Evolutionary conservation across 495 filamentous ascomycete species (phyloP).

Genomic region (Tuber umbilicatum): DNA sequence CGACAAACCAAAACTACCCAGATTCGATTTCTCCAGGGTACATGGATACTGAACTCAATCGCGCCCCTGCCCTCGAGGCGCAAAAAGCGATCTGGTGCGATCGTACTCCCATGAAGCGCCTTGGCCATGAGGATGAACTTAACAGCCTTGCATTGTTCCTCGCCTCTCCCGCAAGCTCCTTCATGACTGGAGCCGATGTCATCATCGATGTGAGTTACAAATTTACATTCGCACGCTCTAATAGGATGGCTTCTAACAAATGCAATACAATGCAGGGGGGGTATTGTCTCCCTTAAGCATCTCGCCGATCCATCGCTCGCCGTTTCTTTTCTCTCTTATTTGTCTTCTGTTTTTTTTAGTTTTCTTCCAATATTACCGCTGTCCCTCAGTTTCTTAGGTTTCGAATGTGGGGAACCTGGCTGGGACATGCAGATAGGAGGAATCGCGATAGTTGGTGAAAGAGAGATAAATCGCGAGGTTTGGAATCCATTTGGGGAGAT

Average conservation of each 20-base stretch:
- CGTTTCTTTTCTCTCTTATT: background rate
- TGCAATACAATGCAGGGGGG: conserved; percentile 23
- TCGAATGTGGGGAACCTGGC: background rate
- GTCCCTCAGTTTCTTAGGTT: background rate
- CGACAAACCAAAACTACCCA: background rate
- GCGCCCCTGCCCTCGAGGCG: conserved; percentile 58
- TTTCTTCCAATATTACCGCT: background rate
- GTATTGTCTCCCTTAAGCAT: conserved; percentile 10
- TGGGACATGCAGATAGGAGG: background rate
- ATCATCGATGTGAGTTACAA: conserved; percentile 59
- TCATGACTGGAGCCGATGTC: conserved; percentile 74
- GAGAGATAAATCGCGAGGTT: background rate
- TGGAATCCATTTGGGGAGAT: background rate
- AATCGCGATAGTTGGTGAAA: background rate
- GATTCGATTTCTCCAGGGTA: conserved; percentile 70
- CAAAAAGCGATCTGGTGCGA: conserved; percentile 68
- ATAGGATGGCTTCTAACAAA: conserved; percentile 5
- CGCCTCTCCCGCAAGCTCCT: conserved; percentile 63
- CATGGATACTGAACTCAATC: conserved; percentile 57
- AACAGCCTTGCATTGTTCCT: conserved; percentile 74
- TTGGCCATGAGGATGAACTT: conserved; percentile 68
- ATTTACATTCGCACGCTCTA: conserved; percentile 31
- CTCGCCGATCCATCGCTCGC: background rate
- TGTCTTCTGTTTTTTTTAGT: background rate
- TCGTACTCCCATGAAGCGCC: conserved; percentile 59